phyloP scores from a whole-genome alignment of 148 eudicot species.

The Rhododendron henanense region DNA sequence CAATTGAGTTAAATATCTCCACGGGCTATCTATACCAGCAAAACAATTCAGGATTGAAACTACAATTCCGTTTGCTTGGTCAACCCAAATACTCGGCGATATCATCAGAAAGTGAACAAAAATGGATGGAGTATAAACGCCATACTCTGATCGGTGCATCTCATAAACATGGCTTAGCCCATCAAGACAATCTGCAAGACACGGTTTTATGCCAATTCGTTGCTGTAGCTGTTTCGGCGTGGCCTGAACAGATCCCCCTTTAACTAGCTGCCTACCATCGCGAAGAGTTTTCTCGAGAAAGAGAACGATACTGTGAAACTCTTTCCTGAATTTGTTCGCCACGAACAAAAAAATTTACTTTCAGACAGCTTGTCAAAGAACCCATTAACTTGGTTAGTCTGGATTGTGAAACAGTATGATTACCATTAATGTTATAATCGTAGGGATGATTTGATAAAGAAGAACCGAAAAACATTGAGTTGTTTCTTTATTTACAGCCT shows the following conservation, averaged over 20 bases:
- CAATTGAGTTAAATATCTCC: neutral
- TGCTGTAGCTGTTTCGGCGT: no score
- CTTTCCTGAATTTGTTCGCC: no score
- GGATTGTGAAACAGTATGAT: neutral
- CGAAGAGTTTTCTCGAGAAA: no score
- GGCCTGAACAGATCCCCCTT: no score
- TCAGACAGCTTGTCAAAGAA: no score
- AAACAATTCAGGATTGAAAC: neutral
- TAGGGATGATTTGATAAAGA: neutral
- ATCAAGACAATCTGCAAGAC: constrained; percentile 75
- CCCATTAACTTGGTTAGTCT: no score
- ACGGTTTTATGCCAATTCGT: constrained; percentile 72
- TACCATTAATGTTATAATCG: neutral
- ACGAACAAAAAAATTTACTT: no score
- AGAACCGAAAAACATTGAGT: neutral
- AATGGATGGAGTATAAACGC: neutral
- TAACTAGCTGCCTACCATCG: no score
- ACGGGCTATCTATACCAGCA: neutral
- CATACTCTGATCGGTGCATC: constrained; percentile 85
- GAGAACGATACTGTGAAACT: no score
- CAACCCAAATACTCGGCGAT: neutral
- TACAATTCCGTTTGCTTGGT: neutral
- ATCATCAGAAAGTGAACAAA: neutral
- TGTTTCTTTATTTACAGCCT: neutral
- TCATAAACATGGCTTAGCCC: constrained; percentile 63